Base-by-base conservation (phyloP, 176 grass and related monocot species). In the Hordeum marinum region DNA sequence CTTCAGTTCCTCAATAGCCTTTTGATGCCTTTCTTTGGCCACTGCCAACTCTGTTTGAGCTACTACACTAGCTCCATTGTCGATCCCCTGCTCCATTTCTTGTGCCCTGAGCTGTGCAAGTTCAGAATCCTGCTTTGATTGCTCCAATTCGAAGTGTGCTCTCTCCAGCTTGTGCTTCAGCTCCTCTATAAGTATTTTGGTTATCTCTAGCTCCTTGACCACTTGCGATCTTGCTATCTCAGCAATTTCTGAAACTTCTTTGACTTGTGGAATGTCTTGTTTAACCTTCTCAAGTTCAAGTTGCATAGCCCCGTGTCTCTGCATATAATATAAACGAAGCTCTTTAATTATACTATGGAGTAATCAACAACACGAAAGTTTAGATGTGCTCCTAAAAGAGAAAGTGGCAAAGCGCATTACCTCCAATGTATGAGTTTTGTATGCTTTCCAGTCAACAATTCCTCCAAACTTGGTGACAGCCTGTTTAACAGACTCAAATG, bases 361-460 rank as follows among this genome's bases (percentile, higher is more conserved):
- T 85, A 76, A 11, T 68, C 17, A 68, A 27, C 45, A 78, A 24
- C 20, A 64, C 63, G 37, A 31, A 27, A 83, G 40, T 50, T 65
- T 72, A 18, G 64, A 42, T 18, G 18, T 89, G 3, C 50, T 74
- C 40, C 58, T 65, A 32, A 81, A 58, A 83, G 70, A 85, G 36
- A 2, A 21, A 40, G 40, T 29, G 29, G 29, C 2, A 29, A 29
- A 29, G 29, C 35, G 20, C 41, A 69, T 82, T 57, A 55, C 96
- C 96, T 95, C 96, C 71, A 98, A 76, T 15, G 87, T 78, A 29
- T 87, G 91, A 73, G 83, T 63, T 70, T 25, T 93, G 77, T 95
- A 85, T 88, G 89, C 89, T 89, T 98, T 98, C 96, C 96, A 98
- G 94, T 98, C 91, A 85, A 93, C 83, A 66, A 93, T 98, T 58